Conservation (phyloP, 2,329 filamentous ascomycete species). For the Pseudogymnoascus sp. region DNA sequence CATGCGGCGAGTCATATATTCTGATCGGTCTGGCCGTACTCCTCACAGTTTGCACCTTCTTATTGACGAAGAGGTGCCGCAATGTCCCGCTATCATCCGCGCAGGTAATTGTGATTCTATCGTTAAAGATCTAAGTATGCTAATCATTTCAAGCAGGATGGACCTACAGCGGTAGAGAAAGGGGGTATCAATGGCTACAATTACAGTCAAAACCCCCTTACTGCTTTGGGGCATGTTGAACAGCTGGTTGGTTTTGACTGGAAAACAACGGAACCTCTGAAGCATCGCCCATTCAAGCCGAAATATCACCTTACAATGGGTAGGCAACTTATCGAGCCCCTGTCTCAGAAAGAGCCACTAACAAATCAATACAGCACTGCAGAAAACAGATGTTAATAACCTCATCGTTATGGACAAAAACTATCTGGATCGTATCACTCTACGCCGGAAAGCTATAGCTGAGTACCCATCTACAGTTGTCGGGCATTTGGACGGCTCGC, state of each 20-base stretch:
- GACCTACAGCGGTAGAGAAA: not conserved
- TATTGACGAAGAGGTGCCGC: not conserved
- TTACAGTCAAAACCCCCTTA: not conserved
- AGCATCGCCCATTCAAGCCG: slow-evolving; percentile 50
- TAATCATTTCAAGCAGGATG: not conserved
- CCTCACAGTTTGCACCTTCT: not conserved
- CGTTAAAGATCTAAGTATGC: not conserved
- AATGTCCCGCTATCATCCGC: not conserved
- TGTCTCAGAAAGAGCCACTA: not conserved
- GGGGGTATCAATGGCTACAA: not conserved
- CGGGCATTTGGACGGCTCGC: slow-evolving; percentile 30
- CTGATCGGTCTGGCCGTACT: not conserved
- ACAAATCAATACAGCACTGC: slow-evolving; percentile 35
- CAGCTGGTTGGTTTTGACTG: slow-evolving; percentile 44
- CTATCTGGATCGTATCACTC: slow-evolving; percentile 42
- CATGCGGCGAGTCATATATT: not conserved
- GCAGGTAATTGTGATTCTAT: not conserved
- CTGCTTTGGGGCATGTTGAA: slow-evolving; percentile 5
- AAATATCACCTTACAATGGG: slow-evolving; percentile 59
- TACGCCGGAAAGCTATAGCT: slow-evolving; percentile 40
- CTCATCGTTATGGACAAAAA: slow-evolving; percentile 52
- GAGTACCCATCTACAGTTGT: slow-evolving; percentile 35
- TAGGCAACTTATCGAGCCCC: slow-evolving; percentile 25
- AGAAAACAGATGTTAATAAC: slow-evolving; percentile 43
- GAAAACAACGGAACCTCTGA: slow-evolving; percentile 41